Evolutionary conservation across 495 filamentous ascomycete species (phyloP).

Genomic region (Tirmania nivea): DNA sequence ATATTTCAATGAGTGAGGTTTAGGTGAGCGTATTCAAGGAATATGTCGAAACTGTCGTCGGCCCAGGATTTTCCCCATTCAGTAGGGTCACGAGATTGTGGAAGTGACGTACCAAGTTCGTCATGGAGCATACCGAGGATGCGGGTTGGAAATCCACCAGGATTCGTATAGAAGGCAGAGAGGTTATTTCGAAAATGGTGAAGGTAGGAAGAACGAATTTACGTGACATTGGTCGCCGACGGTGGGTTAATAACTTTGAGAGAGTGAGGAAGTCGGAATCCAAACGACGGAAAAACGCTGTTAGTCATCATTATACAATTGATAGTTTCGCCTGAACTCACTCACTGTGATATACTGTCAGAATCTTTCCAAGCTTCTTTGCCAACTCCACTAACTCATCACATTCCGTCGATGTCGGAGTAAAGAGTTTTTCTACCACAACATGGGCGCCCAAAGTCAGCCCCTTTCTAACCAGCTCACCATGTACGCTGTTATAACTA

Average conservation of each 20-base stretch:
- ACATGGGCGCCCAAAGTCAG: slow-evolving; percentile 63
- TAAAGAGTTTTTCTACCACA: slow-evolving; percentile 78
- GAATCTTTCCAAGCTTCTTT: slow-evolving; percentile 32
- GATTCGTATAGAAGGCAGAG: too few species aligned
- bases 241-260: too few species aligned
- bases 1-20: slow-evolving; percentile 2
- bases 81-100: slow-evolving; percentile 4
- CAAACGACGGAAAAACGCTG: slow-evolving; percentile 58
- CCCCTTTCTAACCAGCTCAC: slow-evolving; percentile 37
- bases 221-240: too few species aligned
- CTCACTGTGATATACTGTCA: slow-evolving; percentile 68
- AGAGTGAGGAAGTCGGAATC: slow-evolving; percentile 72
- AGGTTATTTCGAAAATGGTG: too few species aligned
- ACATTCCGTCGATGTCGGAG: slow-evolving; percentile 48
- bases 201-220: too few species aligned
- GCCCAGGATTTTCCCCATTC: slow-evolving; percentile 13
- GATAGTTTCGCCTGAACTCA: too few species aligned
- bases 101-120: slow-evolving; percentile 31
- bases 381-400: slow-evolving; percentile 45
- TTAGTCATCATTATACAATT: too few species aligned
- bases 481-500: slow-evolving; percentile 65
- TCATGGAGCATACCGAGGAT: slow-evolving; percentile 48
- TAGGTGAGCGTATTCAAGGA: slow-evolving; percentile 8
- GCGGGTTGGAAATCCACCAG: slow-evolving; percentile 40
- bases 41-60: slow-evolving; percentile 15